Base-by-base conservation (phyloP, 768 basidiomycete species). In the Suillus bovinus region DNA sequence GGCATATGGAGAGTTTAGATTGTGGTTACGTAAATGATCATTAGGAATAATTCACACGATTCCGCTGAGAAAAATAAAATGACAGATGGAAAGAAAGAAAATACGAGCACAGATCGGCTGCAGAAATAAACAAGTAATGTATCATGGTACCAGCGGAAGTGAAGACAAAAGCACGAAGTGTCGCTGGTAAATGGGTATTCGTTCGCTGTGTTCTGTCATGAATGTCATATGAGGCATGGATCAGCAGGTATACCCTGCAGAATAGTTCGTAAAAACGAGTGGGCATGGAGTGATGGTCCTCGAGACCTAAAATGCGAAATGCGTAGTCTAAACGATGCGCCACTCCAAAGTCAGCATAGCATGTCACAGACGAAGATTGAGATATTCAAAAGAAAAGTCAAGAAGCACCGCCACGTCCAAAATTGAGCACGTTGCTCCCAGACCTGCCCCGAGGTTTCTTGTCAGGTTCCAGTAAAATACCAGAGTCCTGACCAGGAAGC, bases 401-500 rank as follows among this genome's bases (percentile, higher is more conserved):
- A 65, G 53, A 59, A 6, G 44, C 39, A 17, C 34, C 59, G 27
- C 67, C 62, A 72, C 65, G 65, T 61, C 68, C 72, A 38, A 67
- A 54, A 54, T 63, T 49, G 44, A 68, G 52, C 38, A 71, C 44
- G 33, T 64, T 68, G 39, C 74, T 75, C 55, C 70, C 75, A 5
- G 71, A 69, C 13, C 74, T 76, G 20, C 62, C 58, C 55, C 75
- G 68, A 60, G 64, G 69, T 55, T 62, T 68, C 62, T 56, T 69
- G 57, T 68, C 67, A 16, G 68, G 64, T 44, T 67, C 69, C 54
- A 67, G 62, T 24, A 66, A 64, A 39, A 53, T 64, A 41, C 27
- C 52, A 9, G 57, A 24, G 16, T 71, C 67, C 59, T 76, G 70
- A 16, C 61, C 36, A 47, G 62, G 63, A 55, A 65, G 71, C 44